These are phyloP conservation scores for Naganishia friedmannii DNA, from an alignment of 768 basidiomycete species.

Conservation along the genomic window DNA sequence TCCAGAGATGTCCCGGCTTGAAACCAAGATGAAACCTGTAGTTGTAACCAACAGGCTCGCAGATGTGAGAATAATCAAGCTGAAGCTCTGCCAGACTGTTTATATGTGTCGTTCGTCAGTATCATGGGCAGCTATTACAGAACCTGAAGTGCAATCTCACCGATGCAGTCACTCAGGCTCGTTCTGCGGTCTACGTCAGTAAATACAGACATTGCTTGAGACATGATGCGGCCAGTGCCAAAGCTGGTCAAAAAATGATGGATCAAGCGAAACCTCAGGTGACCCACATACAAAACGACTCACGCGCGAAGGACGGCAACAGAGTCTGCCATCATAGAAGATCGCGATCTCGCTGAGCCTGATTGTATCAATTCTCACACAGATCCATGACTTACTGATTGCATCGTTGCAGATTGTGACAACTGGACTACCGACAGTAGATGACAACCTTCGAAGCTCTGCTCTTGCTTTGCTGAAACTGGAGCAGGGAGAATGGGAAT, in stretches of 20 bases:
- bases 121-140: background rate
- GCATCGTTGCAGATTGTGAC: constrained; percentile 44
- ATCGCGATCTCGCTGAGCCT: background rate
- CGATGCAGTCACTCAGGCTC: constrained; percentile 33
- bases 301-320: constrained; percentile 45
- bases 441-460: constrained; percentile 38
- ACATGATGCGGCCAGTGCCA: constrained; percentile 14
- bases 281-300: too few relatives aligned
- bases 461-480: constrained; percentile 32
- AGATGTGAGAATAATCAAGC: constrained; percentile 35
- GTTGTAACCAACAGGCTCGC: constrained; percentile 40
- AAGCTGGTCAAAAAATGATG: background rate
- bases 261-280: background rate
- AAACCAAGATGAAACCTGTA: constrained; percentile 42
- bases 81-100: constrained; percentile 42
- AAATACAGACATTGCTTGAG: constrained; percentile 22
- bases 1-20: constrained; percentile 33
- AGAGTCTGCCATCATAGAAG: background rate
- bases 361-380: too few relatives aligned
- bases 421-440: constrained; percentile 37
- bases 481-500: background rate
- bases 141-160: constrained; percentile 27
- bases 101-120: background rate
- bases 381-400: constrained; percentile 33
- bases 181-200: constrained; percentile 41